Evolutionary conservation across 331 rosid genomes (phyloP).

Genomic region (Stylosanthes scabra): DNA sequence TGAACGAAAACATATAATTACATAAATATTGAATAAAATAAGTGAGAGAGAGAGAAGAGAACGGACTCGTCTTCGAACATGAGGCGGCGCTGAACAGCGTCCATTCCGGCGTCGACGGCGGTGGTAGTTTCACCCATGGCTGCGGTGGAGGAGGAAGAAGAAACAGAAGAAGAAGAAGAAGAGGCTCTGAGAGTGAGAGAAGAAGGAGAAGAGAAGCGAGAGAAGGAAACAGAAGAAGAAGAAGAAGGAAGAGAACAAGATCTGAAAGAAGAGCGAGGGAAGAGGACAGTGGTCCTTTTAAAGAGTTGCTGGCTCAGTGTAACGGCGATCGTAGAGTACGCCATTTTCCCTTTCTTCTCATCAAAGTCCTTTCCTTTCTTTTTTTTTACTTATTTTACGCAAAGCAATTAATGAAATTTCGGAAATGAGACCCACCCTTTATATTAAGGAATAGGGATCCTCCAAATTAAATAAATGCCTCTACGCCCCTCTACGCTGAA

Average conservation of each 20-base stretch:
- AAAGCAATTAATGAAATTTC: too few species aligned
- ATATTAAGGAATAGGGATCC: too few species aligned
- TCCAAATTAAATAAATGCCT: too few species aligned
- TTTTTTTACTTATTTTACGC: too few species aligned
- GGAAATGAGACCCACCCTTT: too few species aligned
- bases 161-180: not conserved
- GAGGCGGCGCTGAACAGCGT: constrained; percentile 95
- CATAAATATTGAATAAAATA: not conserved
- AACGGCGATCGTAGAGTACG: constrained; percentile 37
- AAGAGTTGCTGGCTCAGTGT: constrained; percentile 36
- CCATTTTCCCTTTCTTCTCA: constrained; percentile 23
- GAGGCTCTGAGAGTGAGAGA: not conserved
- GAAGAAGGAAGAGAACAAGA: constrained; percentile 24
- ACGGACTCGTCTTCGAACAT: constrained; percentile 97
- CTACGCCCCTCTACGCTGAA: too few species aligned
- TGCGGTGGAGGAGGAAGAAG: constrained; percentile 16
- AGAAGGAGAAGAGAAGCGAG: not conserved
- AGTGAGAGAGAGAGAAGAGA: constrained; percentile 4
- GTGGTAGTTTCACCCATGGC: constrained; percentile 61
- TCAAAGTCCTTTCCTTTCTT: not conserved
- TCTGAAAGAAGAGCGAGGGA: constrained; percentile 3
- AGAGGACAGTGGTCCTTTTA: constrained; percentile 14
- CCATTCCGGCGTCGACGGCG: constrained; percentile 75
- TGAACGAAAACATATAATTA: too few species aligned
- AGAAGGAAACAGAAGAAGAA: not conserved